Evolutionary conservation across 2,329 filamentous ascomycete genomes (phyloP), one percentile per base, ranked within the genome.

Genomic region (Fusarium denticulatum): DNA sequence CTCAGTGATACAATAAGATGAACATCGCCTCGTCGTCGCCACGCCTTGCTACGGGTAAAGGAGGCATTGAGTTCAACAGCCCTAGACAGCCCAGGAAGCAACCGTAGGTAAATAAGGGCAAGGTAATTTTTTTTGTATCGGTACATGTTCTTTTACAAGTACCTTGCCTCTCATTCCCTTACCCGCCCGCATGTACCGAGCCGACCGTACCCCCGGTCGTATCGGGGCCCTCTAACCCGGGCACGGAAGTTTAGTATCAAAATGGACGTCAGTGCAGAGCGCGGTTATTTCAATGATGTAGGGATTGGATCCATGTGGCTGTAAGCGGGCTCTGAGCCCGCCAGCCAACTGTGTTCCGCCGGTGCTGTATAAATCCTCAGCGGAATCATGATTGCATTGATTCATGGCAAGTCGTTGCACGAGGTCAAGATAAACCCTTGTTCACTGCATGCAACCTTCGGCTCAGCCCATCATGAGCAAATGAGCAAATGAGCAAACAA

Each of bases 401-500:
- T 45, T 60, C 55, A 30, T 46, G 50, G n/a, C 49, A 53, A 53
- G 30, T 24, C 30, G 37, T 65, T 45, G 47, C 40, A 56, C 40
- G 53, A 66, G 47, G 63, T 36, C 65, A 37, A 57, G 40, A 64
- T 61, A 58, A 60, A 60, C 43, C 64, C 70, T 49, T 49, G 56
- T 26, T 49, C 39, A 34, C 24, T 63, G 37, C 56, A 73, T 73
- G 70, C 60, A 61, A 59, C 56, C 40, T 37, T 60, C 28, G 30
- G 24, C 69, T 73, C 61, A 64, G 66, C 49, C 71, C 61, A 67
- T 55, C 58, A 68, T 74, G 71, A 70, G 62, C 62, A 60, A 55
- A 68, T 74, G 71, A 70, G 62, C 62, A 60, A 55, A 68, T 59
- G 39, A 52, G 42, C 39, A 60, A 49, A 60, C 58, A 63, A 60